These are phyloP conservation scores for Trichoderma arundinaceum DNA, from an alignment of 2,329 filamentous ascomycete species.

Conservation along the genomic window DNA sequence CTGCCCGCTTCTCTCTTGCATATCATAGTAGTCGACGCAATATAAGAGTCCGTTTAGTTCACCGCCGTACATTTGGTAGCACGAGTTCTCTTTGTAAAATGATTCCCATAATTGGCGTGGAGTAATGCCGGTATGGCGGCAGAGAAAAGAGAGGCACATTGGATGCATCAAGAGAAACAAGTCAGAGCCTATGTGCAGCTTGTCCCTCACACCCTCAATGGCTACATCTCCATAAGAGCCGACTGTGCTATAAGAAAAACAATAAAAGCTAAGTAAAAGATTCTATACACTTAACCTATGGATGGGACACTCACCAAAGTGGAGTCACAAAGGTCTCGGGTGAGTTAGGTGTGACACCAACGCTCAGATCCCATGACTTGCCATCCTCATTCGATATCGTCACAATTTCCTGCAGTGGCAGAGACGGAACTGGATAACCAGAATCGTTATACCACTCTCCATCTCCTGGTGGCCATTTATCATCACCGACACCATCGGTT, in stretches of 20 bases:
- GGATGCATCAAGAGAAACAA: slow-evolving; percentile 1
- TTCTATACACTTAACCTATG: neutral
- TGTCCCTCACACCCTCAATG: neutral
- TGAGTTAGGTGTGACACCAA: slow-evolving; percentile 1
- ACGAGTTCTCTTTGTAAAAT: neutral
- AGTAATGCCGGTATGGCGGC: neutral
- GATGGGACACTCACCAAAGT: slow-evolving; percentile 2
- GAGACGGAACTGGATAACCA: slow-evolving; percentile 8
- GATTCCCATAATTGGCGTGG: slow-evolving; percentile 13
- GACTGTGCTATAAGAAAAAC: neutral
- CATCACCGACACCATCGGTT: neutral
- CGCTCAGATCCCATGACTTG: neutral
- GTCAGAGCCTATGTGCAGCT: slow-evolving; percentile 1
- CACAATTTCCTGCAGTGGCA: neutral
- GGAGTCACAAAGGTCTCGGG: slow-evolving; percentile 13
- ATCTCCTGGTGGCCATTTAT: slow-evolving; percentile 9
- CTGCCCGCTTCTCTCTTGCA: slow-evolving; percentile 14
- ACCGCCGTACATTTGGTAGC: neutral
- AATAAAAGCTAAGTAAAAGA: neutral
- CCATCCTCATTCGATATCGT: slow-evolving; percentile 17
- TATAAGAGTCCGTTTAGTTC: slow-evolving; percentile 5
- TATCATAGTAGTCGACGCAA: slow-evolving; percentile 11
- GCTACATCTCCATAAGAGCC: slow-evolving; percentile 3
- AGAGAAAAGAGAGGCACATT: slow-evolving; percentile 9
- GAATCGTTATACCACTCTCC: slow-evolving; percentile 12